phyloP scores from a whole-genome alignment of 768 basidiomycete species.

The Pleurotus tuber-regium region DNA sequence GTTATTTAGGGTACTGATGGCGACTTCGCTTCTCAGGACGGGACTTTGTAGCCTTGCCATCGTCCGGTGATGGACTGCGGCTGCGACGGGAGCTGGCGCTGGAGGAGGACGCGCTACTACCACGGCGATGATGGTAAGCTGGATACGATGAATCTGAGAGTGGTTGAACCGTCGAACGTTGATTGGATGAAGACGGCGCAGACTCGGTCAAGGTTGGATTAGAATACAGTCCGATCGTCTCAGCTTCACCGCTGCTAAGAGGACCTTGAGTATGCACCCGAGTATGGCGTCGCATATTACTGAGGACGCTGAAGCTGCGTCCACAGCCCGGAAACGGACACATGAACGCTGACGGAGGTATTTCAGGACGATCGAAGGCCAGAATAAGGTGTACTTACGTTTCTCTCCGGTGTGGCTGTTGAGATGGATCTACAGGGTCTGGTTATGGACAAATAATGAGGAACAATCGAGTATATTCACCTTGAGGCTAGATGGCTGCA shows the following conservation, averaged over 20 bases:
- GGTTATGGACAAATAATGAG: constrained; percentile 14
- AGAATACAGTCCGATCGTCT: constrained; percentile 2
- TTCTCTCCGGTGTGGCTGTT: constrained; percentile 86
- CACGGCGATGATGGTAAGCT: constrained; percentile 31
- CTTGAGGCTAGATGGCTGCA: constrained; percentile 71
- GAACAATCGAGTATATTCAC: constrained; percentile 30
- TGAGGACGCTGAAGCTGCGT: constrained; percentile 81
- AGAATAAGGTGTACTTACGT: constrained; percentile 48
- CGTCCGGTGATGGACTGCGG: constrained; percentile 36
- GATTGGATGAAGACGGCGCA: constrained; percentile 10
- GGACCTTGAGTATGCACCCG: constrained; percentile 54
- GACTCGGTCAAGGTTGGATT: constrained; percentile 11
- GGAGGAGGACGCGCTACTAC: constrained; percentile 38
- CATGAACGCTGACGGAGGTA: constrained; percentile 53
- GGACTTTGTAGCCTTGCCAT: constrained; percentile 16
- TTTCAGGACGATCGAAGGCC: constrained; percentile 14
- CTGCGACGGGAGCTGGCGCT: constrained; percentile 39
- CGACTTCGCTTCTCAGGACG: constrained; percentile 33
- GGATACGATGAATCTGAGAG: constrained; percentile 16
- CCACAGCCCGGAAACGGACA: constrained; percentile 77
- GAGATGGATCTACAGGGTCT: constrained; percentile 61
- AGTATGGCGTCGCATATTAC: constrained; percentile 86
- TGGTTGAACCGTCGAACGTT: constrained; percentile 2
- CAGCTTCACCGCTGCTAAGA: constrained; percentile 1
- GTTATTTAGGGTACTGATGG: constrained; percentile 19